These are phyloP conservation scores for Dictyostelium brefeldianum DNA, from an alignment of 78 protist genomes.

Conservation along the genomic window DNA sequence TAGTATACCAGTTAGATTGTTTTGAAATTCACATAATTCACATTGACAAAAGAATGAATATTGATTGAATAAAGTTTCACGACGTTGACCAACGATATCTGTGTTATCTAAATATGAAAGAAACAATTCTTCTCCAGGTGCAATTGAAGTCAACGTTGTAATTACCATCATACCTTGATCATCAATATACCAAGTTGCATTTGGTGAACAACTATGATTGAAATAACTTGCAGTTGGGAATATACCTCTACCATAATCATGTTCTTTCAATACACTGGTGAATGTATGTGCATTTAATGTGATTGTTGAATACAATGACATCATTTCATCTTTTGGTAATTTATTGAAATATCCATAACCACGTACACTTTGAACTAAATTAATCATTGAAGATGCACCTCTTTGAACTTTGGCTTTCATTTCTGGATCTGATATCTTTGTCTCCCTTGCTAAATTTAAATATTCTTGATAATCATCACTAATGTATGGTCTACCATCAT, in stretches of 20 bases:
- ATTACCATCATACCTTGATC: slow-evolving; percentile 24
- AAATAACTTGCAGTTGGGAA: slow-evolving; percentile 37
- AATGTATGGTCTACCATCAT: no score
- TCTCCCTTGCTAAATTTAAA: no score
- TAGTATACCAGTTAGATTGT: background rate
- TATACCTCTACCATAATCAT: background rate
- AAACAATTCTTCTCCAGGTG: background rate
- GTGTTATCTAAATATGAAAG: background rate
- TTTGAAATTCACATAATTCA: background rate
- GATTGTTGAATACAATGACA: slow-evolving; percentile 4
- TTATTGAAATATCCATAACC: background rate
- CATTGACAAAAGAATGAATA: slow-evolving; percentile 42
- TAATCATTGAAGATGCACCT: background rate
- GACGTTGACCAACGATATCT: background rate
- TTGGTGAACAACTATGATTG: slow-evolving; percentile 44
- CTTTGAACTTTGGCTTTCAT: background rate
- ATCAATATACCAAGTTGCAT: slow-evolving; percentile 38
- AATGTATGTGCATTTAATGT: slow-evolving; percentile 30
- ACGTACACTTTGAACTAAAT: background rate
- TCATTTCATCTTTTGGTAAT: background rate
- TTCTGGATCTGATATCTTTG: background rate
- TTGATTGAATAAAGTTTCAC: background rate
- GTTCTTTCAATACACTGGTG: background rate
- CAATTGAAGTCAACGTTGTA: background rate
- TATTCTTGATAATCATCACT: no score